These are phyloP conservation scores for Boletus bicolor DNA, from an alignment of 768 basidiomycete genomes.

Conservation along the genomic window DNA sequence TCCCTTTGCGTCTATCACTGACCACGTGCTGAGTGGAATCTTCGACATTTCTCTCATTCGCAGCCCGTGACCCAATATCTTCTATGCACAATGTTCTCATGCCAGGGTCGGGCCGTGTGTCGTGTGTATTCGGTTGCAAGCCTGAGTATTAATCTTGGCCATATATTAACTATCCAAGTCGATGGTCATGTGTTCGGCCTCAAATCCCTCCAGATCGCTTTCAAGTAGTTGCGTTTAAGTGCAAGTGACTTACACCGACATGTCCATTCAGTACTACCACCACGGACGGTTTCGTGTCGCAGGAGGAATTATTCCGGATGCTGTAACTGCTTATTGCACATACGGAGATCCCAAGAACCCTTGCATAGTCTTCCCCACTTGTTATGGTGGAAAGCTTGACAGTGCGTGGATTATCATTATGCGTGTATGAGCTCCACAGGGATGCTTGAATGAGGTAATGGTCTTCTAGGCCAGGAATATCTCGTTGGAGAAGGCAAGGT, in stretches of 20 bases:
- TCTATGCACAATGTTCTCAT: background rate
- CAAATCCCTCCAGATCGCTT: background rate
- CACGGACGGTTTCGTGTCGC: conserved; percentile 53
- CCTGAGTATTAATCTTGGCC: background rate
- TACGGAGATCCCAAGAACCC: conserved; percentile 53
- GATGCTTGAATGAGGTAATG: conserved; percentile 11
- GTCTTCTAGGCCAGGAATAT: conserved; percentile 43
- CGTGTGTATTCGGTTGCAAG: background rate
- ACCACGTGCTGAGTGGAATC: background rate
- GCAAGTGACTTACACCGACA: background rate
- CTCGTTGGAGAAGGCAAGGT: conserved; percentile 54
- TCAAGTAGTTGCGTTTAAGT: background rate
- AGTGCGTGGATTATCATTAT: conserved; percentile 33
- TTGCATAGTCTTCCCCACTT: conserved; percentile 59
- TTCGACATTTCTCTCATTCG: background rate
- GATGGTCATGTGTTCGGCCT: background rate
- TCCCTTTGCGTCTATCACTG: no score
- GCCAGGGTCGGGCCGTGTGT: conserved; percentile 1
- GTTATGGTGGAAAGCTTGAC: conserved; percentile 52
- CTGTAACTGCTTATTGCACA: conserved; percentile 57
- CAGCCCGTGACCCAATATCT: background rate
- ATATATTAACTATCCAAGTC: background rate
- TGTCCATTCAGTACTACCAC: conserved; percentile 44
- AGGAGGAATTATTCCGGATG: conserved; percentile 54
- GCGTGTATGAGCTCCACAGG: background rate